Evolutionary conservation across 352 stramenopile species (phyloP).

Genomic region (Globisporangium abappressorium): DNA sequence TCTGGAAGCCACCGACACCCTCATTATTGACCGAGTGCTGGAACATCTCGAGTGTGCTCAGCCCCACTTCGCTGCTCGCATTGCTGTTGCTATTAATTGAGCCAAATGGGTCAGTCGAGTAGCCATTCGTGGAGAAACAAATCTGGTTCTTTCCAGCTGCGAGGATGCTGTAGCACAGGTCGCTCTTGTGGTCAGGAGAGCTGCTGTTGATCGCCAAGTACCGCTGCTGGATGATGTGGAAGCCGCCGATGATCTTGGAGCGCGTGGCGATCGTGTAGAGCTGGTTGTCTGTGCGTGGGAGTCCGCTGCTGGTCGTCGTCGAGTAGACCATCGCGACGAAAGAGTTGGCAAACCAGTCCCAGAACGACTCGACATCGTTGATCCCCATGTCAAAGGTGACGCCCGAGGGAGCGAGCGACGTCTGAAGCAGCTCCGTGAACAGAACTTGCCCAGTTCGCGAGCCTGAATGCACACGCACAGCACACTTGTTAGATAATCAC

Average conservation of each 20-base stretch:
- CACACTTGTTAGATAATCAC: neutral
- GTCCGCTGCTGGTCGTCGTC: slow-evolving; percentile 25
- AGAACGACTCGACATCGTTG: slow-evolving; percentile 40
- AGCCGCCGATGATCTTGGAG: slow-evolving; percentile 59
- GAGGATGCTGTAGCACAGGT: slow-evolving; percentile 45
- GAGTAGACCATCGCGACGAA: slow-evolving; percentile 47
- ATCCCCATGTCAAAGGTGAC: slow-evolving; percentile 40
- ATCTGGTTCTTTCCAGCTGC: slow-evolving; percentile 34
- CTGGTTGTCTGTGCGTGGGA: slow-evolving; percentile 17
- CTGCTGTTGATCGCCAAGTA: slow-evolving; percentile 52
- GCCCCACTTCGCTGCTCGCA: slow-evolving; percentile 16
- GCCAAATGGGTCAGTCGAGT: slow-evolving; percentile 41
- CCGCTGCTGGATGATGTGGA: slow-evolving; percentile 54
- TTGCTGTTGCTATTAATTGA: slow-evolving; percentile 26
- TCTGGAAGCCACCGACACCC: slow-evolving; percentile 42
- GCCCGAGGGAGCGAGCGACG: slow-evolving; percentile 30
- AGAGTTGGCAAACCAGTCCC: slow-evolving; percentile 60
- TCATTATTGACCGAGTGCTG: slow-evolving; percentile 35
- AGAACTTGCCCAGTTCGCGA: slow-evolving; percentile 39
- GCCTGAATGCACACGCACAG: neutral
- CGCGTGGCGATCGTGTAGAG: slow-evolving; percentile 58
- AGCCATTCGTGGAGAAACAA: slow-evolving; percentile 33
- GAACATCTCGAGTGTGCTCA: slow-evolving; percentile 54
- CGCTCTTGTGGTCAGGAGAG: slow-evolving; percentile 30
- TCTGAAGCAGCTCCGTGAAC: slow-evolving; percentile 42